Conservation (phyloP, 2,329 filamentous ascomycete genomes). For the Aspergillus fischeri region DNA sequence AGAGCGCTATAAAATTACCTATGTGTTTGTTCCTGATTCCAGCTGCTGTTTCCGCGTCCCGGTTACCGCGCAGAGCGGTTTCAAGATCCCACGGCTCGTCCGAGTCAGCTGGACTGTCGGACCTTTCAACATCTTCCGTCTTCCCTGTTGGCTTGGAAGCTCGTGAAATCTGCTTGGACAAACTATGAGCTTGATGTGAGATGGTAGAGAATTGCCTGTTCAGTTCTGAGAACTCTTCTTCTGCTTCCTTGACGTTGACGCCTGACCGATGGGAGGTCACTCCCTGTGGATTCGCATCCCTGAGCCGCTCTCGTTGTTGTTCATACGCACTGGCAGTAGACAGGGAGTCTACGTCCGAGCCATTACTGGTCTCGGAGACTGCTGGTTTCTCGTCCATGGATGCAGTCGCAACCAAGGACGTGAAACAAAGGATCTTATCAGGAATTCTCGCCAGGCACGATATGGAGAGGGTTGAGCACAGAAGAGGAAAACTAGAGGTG, state of each 20-base stretch:
- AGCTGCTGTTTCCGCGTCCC: constrained; percentile 67
- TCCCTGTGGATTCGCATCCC: constrained; percentile 29
- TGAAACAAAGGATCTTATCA: too few relatives aligned
- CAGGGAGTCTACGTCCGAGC: constrained; percentile 27
- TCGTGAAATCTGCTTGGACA: constrained; percentile 32
- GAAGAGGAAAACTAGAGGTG: not conserved
- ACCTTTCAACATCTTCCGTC: constrained; percentile 57
- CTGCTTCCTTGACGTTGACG: constrained; percentile 44
- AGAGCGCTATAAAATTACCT: constrained; percentile 32
- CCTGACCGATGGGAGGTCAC: constrained; percentile 32
- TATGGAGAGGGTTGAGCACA: not conserved
- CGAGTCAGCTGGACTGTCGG: constrained; percentile 37
- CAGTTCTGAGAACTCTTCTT: constrained; percentile 42
- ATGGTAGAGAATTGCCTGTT: constrained; percentile 37
- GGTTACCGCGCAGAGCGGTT: constrained; percentile 64
- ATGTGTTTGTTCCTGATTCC: constrained; percentile 79
- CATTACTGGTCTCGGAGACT: constrained; percentile 11
- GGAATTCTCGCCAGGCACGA: too few relatives aligned
- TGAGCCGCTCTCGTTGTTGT: constrained; percentile 25
- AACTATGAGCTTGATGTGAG: constrained; percentile 32
- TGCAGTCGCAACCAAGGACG: not conserved
- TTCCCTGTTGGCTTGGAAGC: constrained; percentile 20
- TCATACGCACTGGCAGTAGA: constrained; percentile 24
- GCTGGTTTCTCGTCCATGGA: constrained; percentile 19
- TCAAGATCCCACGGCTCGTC: constrained; percentile 71